Evolutionary conservation across 2,329 filamentous ascomycete genomes (phyloP).

Genomic region (Ophiostoma piceae): DNA sequence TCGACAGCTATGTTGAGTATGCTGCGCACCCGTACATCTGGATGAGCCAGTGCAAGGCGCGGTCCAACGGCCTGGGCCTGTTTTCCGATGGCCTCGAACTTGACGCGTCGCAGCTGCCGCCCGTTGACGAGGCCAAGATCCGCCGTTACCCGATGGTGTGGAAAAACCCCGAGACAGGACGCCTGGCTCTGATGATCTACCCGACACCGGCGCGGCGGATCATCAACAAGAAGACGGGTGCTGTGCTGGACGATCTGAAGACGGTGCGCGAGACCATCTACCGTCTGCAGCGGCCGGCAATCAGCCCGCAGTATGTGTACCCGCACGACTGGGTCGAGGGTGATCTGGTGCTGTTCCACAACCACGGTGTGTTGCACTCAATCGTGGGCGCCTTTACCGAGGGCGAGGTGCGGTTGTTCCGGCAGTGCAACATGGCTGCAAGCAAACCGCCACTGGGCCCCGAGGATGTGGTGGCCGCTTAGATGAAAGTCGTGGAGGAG

Average conservation of each 20-base stretch:
- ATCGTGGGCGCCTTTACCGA: constrained; percentile 70
- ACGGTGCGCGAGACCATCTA: constrained; percentile 64
- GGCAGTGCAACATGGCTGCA: constrained; percentile 75
- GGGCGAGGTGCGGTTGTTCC: constrained; percentile 68
- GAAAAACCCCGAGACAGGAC: constrained; percentile 64
- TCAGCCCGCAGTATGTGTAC: constrained; percentile 63
- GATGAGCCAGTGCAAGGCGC: constrained; percentile 65
- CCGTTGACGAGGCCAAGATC: constrained; percentile 60
- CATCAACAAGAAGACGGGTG: constrained; percentile 59
- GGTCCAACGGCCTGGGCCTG: constrained; percentile 63
- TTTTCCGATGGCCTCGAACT: constrained; percentile 53
- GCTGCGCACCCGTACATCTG: constrained; percentile 75
- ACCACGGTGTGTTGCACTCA: constrained; percentile 67
- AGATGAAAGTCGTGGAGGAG: background rate
- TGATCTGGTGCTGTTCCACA: constrained; percentile 73
- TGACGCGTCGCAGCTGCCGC: constrained; percentile 52
- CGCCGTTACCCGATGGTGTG: constrained; percentile 72
- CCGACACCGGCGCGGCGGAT: constrained; percentile 56
- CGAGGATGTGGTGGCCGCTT: background rate
- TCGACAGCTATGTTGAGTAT: constrained; percentile 64
- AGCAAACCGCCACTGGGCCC: constrained; percentile 35
- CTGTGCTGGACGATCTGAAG: constrained; percentile 61
- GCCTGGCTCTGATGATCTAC: constrained; percentile 67
- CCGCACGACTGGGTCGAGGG: constrained; percentile 72
- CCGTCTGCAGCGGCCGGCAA: constrained; percentile 62